These are phyloP conservation scores for Coemansia reversa DNA, from an alignment of 192 early-diverging fungal species.

Conservation along the genomic window DNA sequence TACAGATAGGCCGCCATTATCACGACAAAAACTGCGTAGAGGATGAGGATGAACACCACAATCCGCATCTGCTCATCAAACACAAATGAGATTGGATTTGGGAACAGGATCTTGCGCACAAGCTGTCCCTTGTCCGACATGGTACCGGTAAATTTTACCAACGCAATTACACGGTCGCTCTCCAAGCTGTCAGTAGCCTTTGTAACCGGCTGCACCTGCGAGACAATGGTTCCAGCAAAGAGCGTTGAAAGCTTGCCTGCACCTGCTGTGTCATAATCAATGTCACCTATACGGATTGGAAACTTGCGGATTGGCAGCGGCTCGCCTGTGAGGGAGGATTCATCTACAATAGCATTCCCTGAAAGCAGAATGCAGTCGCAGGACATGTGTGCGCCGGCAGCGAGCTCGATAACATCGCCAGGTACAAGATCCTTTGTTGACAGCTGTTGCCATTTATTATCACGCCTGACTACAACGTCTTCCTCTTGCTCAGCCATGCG, in stretches of 20 bases:
- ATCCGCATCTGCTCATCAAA: conserved; percentile 73
- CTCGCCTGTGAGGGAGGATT: conserved; percentile 75
- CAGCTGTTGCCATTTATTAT: conserved; percentile 60
- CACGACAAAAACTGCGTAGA: conserved; percentile 45
- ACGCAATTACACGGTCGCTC: conserved; percentile 29
- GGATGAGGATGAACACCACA: conserved; percentile 53
- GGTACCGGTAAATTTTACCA: conserved; percentile 55
- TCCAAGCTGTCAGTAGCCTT: conserved; percentile 25
- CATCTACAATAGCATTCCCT: conserved; percentile 72
- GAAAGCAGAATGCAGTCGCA: conserved; percentile 69
- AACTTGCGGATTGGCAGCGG: conserved; percentile 77
- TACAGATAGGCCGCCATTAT: conserved; percentile 46
- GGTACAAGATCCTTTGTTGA: conserved; percentile 61
- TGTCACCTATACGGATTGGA: conserved; percentile 60
- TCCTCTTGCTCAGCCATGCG: conserved; percentile 59
- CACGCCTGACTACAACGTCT: conserved; percentile 55
- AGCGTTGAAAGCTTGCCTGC: conserved; percentile 62
- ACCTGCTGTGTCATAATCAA: conserved; percentile 29
- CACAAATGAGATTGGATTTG: conserved; percentile 64
- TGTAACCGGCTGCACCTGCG: conserved; percentile 50
- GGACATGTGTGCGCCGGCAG: conserved; percentile 55
- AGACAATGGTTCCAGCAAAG: conserved; percentile 65
- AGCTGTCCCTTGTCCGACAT: conserved; percentile 62
- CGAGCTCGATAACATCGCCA: conserved; percentile 62
- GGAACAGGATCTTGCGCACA: conserved; percentile 69